Conservation (phyloP, 768 basidiomycete species). For the Podaxis sp. region DNA sequence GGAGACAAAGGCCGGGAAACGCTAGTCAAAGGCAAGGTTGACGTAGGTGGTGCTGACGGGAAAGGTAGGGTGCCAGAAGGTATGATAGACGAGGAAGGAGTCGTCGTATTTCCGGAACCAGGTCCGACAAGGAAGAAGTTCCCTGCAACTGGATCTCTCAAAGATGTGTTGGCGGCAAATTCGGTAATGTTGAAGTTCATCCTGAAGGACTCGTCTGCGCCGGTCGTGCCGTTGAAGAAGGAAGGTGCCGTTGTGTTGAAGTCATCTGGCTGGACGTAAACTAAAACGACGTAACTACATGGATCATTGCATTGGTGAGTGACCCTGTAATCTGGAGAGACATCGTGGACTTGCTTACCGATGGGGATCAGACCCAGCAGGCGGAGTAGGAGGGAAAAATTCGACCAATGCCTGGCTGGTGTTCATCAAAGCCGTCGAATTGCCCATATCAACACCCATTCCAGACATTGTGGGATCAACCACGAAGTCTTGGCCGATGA, state of each 20-base stretch:
- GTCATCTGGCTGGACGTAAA: slow-evolving; percentile 30
- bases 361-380: slow-evolving; percentile 41
- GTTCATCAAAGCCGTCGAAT: slow-evolving; percentile 29
- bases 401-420: slow-evolving; percentile 37
- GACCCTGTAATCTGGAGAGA: background rate
- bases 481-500: slow-evolving; percentile 37
- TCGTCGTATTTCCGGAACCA: slow-evolving; percentile 22
- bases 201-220: slow-evolving; percentile 27
- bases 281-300: slow-evolving; percentile 34
- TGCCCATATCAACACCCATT: background rate
- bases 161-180: slow-evolving; percentile 31
- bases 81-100: background rate
- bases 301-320: background rate
- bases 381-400: slow-evolving; percentile 37
- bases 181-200: slow-evolving; percentile 37
- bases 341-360: slow-evolving; percentile 26
- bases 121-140: slow-evolving; percentile 43
- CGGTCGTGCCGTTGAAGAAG: slow-evolving; percentile 26
- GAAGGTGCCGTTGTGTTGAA: slow-evolving; percentile 28
- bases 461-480: slow-evolving; percentile 23
- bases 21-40: background rate
- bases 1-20: background rate
- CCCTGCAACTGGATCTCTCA: slow-evolving; percentile 38
- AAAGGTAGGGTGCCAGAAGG: background rate
- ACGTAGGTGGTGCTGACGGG: background rate